A percentile compares a stretch with the other conserved stretches of the same genome.
These are phyloP conservation scores for Capronia coronata DNA, from an alignment of 2,329 filamentous ascomycete species.

Conservation along the genomic window DNA sequence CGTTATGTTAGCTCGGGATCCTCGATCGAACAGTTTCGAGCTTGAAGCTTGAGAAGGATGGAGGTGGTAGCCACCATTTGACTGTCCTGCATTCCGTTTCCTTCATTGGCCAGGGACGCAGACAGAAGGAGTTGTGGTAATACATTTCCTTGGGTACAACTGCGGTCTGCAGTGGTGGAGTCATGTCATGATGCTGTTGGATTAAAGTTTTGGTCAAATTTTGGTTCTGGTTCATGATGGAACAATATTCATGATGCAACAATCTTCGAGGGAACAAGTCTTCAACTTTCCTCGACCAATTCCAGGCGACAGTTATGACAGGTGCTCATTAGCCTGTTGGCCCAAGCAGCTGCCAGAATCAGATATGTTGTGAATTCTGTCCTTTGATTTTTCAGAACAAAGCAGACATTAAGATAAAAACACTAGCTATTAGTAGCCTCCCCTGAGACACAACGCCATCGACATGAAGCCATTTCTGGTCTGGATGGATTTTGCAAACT, in stretches of 20 bases:
- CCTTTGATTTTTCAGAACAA: not conserved
- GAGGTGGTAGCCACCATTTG: too few species aligned
- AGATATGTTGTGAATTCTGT: not conserved
- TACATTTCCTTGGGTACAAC: not conserved
- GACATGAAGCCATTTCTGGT: constrained; percentile 10
- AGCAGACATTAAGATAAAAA: constrained; percentile 16
- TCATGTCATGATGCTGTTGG: not conserved
- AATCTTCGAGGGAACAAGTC: too few species aligned
- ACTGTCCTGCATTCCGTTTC: too few species aligned
- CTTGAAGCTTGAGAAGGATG: constrained; percentile 4
- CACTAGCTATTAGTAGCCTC: constrained; percentile 13
- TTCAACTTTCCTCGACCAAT: too few species aligned
- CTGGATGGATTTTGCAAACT: constrained; percentile 5
- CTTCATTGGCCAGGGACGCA: too few species aligned
- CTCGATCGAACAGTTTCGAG: constrained; percentile 14
- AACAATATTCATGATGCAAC: too few species aligned
- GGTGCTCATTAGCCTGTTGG: not conserved
- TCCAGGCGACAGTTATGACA: too few species aligned
- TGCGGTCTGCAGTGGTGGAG: too few species aligned
- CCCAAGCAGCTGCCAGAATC: too few species aligned
- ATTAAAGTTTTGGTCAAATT: not conserved
- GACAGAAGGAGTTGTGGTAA: not conserved
- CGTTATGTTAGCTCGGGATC: not conserved
- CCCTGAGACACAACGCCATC: constrained; percentile 14
- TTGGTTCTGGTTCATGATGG: not conserved